These are phyloP conservation scores for Chionographis japonica DNA, from an alignment of 106 monocot species.

Conservation along the genomic window DNA sequence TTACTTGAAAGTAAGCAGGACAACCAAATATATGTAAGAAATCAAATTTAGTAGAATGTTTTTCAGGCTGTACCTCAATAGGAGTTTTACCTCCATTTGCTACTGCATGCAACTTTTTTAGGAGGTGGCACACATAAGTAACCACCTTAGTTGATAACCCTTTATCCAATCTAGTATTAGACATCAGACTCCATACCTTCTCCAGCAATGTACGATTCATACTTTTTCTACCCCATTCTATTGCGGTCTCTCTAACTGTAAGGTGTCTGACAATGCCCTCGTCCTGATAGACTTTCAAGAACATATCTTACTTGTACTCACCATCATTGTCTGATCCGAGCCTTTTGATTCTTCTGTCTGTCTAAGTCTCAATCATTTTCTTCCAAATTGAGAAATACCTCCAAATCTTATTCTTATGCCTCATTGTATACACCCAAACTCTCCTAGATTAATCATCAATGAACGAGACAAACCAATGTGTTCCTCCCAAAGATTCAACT, in stretches of 20 bases:
- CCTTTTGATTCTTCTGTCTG: too few species aligned
- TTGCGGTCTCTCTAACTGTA: too few species aligned
- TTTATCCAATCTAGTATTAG: background rate
- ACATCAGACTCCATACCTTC: background rate
- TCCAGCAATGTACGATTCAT: background rate
- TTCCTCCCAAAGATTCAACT: background rate
- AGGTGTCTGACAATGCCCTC: background rate
- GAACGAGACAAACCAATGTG: too few species aligned
- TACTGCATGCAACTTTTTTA: background rate
- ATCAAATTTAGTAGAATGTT: too few species aligned
- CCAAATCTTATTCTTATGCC: too few species aligned
- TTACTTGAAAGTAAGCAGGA: background rate
- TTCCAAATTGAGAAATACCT: too few species aligned
- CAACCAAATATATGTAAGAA: too few species aligned
- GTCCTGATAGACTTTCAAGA: background rate
- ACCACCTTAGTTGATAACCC: too few species aligned
- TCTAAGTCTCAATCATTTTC: too few species aligned
- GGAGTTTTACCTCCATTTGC: background rate
- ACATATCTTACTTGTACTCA: background rate
- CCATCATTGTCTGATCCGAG: too few species aligned
- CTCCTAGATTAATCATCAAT: too few species aligned
- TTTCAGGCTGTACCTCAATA: background rate
- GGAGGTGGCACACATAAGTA: background rate
- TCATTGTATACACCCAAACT: background rate
- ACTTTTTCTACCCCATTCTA: background rate